These are phyloP conservation scores for Thalassiosira ordinaria DNA, from an alignment of 352 stramenopile genomes.

Conservation along the genomic window DNA sequence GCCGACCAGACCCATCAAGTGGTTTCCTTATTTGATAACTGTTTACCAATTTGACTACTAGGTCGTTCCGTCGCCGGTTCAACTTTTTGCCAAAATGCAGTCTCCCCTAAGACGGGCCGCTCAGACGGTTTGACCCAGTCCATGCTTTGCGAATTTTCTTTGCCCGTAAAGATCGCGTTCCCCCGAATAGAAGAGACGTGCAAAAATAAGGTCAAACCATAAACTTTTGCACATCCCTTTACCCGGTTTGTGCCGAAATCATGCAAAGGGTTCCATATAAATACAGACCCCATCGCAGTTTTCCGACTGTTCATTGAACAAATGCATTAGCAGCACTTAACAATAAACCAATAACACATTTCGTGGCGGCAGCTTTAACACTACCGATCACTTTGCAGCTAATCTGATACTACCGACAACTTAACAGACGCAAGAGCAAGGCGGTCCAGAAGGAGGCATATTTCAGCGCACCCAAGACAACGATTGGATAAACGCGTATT, in stretches of 20 bases:
- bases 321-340: constrained; percentile 24
- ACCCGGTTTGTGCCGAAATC: constrained; percentile 11
- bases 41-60: no score
- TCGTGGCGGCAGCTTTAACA: background rate
- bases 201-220: background rate
- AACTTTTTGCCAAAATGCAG: no score
- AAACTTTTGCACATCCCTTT: background rate
- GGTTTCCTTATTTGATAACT: no score
- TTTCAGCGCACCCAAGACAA: no score
- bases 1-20: no score
- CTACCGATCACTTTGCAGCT: constrained; percentile 2
- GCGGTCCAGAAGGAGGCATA: no score
- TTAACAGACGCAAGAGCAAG: constrained; percentile 9
- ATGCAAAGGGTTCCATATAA: background rate
- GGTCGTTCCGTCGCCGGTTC: no score
- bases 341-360: constrained; percentile 29
- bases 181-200: constrained; percentile 2
- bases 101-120: no score
- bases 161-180: constrained; percentile 21
- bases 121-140: no score
- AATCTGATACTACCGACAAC: constrained; percentile 18
- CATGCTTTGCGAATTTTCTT: no score
- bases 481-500: no score
- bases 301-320: constrained; percentile 18
- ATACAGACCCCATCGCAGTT: no score